Evolutionary conservation across 2,329 filamentous ascomycete genomes (phyloP), one percentile per base, ranked within the genome.

Genomic region (Sporothrix schenckii): DNA sequence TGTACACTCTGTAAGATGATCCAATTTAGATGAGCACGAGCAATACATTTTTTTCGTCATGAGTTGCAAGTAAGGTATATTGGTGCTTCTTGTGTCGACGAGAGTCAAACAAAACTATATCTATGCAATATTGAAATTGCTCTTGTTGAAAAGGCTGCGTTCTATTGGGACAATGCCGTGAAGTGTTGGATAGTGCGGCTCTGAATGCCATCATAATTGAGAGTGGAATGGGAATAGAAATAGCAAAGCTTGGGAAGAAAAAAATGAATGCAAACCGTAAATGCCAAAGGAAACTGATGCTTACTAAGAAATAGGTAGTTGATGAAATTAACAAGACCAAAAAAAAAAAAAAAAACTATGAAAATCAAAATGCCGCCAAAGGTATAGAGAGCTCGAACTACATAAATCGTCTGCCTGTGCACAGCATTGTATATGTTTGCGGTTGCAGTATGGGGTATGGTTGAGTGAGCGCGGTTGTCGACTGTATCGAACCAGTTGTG

Each of bases 381-480:
- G 66, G 52, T 68, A 58, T 47, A 67, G 30, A 53, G 7, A 68
- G 66, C 39, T 27, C 10, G 21, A 41, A 53, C 47, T 24, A 47
- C 27, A 21, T 24, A 44, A 30, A 56, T 16, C 47, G 34, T 21
- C 53, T 58, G 50, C 24, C 66, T 68, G 66, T 56, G 66, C 27
- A 30, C 27, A 30, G 14, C 47, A 13, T 67, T 47, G 7, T 67
- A 27, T 44, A 47, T 44, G 24, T 16, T 47, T 16, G 54, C 13
- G 21, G 30, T 49, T 44, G 30, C 49, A 44, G 44, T 49, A 50
- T 65, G 60, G 11, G 16, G 39, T 27, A 39, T 44, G 39, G 11
- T 24, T 11, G n/a, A 44, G 58, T 61, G 39, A 47, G 58, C n/a
- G 58, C 58, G 56, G 11, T 44, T 16, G 39, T 47, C n/a, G 13